Conservation (phyloP, 345 rosid genomes). For the Populus pruinosa region DNA sequence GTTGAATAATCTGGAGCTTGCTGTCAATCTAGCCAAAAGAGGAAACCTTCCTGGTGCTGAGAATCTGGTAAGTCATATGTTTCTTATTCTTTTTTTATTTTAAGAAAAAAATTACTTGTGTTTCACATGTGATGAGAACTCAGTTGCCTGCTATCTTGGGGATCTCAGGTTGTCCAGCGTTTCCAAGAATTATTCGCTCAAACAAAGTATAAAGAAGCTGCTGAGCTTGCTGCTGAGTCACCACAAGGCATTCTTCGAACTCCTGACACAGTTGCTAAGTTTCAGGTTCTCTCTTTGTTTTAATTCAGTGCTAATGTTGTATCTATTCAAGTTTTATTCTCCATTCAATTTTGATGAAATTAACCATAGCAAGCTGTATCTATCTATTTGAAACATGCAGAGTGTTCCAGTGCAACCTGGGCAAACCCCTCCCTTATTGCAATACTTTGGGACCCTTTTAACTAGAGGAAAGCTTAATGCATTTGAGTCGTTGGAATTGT, state of each 20-base stretch:
- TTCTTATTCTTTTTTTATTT: neutral
- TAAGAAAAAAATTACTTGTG: neutral
- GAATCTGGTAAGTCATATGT: conserved; percentile 59
- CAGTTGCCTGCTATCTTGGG: neutral
- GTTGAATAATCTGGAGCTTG: conserved; percentile 97
- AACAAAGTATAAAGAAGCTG: conserved; percentile 98
- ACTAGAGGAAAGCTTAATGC: conserved; percentile 95
- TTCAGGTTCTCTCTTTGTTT: conserved; percentile 61
- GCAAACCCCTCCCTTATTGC: conserved; percentile 94
- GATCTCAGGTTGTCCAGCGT: conserved; percentile 87
- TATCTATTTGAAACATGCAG: conserved; percentile 36
- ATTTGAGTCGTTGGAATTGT: conserved; percentile 92
- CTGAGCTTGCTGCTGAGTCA: conserved; percentile 99
- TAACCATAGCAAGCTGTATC: conserved; percentile 3
- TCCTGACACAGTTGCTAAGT: conserved; percentile 94
- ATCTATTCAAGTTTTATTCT: neutral
- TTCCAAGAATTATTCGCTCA: conserved; percentile 97
- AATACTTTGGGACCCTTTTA: conserved; percentile 95
- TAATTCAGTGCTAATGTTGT: neutral
- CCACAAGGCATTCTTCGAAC: conserved; percentile 97
- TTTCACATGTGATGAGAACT: neutral
- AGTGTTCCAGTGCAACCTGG: conserved; percentile 99
- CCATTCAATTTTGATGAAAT: neutral
- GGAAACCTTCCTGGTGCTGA: conserved; percentile 99
- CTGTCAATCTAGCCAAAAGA: conserved; percentile 96